Percentiles rank a stretch among this genome's conserved stretches.
Evolutionary conservation across 352 stramenopile genomes (phyloP).

Genomic region (Aphanomyces cochlioides): DNA sequence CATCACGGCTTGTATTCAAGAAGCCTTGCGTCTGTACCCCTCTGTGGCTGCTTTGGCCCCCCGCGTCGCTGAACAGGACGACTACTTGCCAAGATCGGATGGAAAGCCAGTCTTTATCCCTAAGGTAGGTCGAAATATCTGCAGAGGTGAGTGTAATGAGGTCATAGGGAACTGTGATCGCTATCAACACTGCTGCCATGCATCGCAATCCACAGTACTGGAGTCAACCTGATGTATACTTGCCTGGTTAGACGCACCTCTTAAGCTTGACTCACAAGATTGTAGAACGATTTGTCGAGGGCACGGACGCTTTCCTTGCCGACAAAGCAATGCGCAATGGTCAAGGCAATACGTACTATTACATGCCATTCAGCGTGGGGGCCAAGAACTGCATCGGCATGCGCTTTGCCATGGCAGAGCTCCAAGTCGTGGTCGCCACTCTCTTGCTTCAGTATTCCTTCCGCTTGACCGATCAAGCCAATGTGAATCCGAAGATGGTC

Average conservation of each 20-base stretch:
- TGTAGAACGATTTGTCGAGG: slow-evolving; percentile 21
- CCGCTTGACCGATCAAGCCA: not conserved
- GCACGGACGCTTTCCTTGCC: not conserved
- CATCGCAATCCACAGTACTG: slow-evolving; percentile 26
- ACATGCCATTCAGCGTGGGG: slow-evolving; percentile 18
- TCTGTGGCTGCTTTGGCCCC: slow-evolving; percentile 7
- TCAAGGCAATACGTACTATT: slow-evolving; percentile 19
- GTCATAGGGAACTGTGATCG: slow-evolving; percentile 23
- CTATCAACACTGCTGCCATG: slow-evolving; percentile 16
- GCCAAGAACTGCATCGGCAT: slow-evolving; percentile 25
- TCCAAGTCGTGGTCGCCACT: slow-evolving; percentile 19
- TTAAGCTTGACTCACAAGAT: too few species aligned
- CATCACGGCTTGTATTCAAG: slow-evolving; percentile 25
- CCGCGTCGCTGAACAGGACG: not conserved
- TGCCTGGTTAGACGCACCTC: not conserved
- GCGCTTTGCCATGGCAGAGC: slow-evolving; percentile 21
- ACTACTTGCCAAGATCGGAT: not conserved
- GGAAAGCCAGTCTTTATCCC: slow-evolving; percentile 23
- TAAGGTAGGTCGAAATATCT: slow-evolving; percentile 2
- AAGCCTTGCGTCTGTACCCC: slow-evolving; percentile 19
- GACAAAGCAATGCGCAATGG: slow-evolving; percentile 11
- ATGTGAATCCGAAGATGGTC: slow-evolving; percentile 22
- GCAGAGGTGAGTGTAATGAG: not conserved
- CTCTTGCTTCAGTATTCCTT: slow-evolving; percentile 25
- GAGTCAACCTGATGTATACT: slow-evolving; percentile 7